phyloP scores from a whole-genome alignment of 2,329 filamentous ascomycete species.

The Xylaria sp. region DNA sequence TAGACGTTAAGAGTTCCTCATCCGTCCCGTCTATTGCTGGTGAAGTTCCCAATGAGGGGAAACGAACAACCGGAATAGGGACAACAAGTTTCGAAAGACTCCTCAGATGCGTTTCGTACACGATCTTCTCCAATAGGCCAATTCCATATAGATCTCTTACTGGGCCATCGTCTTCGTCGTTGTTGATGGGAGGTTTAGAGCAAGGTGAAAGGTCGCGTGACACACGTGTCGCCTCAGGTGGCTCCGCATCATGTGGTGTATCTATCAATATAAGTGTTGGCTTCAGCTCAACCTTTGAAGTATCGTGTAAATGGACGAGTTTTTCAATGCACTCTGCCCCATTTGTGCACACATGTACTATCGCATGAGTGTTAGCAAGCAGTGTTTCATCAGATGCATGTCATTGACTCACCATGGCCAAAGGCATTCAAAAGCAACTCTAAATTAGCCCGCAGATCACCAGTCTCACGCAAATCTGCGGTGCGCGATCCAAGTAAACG shows the following conservation, averaged over 20 bases:
- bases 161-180: constrained; percentile 55
- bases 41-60: constrained; percentile 47
- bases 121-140: constrained; percentile 65
- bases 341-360: constrained; percentile 66
- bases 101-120: constrained; percentile 67
- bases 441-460: constrained; percentile 59
- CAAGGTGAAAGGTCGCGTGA: constrained; percentile 60
- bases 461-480: constrained; percentile 48
- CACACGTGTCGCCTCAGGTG: constrained; percentile 52
- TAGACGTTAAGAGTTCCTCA: constrained; percentile 38
- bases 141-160: constrained; percentile 66
- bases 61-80: constrained; percentile 65
- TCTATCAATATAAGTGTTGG: constrained; percentile 69
- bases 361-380: constrained; percentile 23
- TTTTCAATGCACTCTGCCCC: constrained; percentile 65
- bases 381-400: constrained; percentile 6
- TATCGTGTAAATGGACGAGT: constrained; percentile 64
- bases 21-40: constrained; percentile 50
- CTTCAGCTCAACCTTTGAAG: constrained; percentile 62
- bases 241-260: constrained; percentile 62
- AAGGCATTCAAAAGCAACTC: constrained; percentile 65
- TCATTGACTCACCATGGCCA: constrained; percentile 60
- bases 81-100: constrained; percentile 68
- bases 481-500: constrained; percentile 53
- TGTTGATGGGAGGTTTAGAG: constrained; percentile 51